Evolutionary conservation across 1,139 yeast genomes (phyloP), one percentile per base, ranked within the genome.

Genomic region (Geotrichum restrictum): DNA sequence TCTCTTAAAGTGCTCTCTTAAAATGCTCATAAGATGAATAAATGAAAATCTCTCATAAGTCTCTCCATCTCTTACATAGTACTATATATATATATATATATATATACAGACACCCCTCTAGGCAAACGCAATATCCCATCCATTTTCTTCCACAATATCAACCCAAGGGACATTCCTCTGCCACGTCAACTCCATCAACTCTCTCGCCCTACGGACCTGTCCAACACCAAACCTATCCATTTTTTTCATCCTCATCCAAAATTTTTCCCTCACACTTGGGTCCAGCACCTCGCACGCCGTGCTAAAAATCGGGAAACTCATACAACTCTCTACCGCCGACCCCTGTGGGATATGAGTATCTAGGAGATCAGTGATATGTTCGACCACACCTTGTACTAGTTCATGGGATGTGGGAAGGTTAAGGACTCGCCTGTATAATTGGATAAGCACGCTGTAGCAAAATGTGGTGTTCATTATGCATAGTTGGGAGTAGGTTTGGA

Each of bases 241-340:
- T 19, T 62, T 63, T 3, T 64, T 58, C 58, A 79, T 71, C 32
- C 83, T 63, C 8, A 63, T 61, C 34, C 67, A 57, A 54, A 74
- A 75, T 29, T 73, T 65, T n/a, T 61, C 60, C 40, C 76, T 65
- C 56, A 68, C 62, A 2, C 62, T 64, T 0, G 64, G 64, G 52
- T 76, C 74, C 14, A 54, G 3, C 1, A 76, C 73, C 59, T 80
- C 85, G 60, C 83, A 78, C 10, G 79, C 84, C 27, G 81, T 79
- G 29, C 81, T 73, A 57, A 79, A 78, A 3, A 74, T 66, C 40
- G 81, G 78, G 58, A 79, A 79, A 1, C 79, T 71, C 54, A 79
- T 69, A 60, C 83, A 79, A 0, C 78, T 70, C 52, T 78, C 82
- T 0, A 81, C 79, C 0, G 78, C 71, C 1, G 77, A 69, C 7